phyloP scores from a whole-genome alignment of 1,284 basidiomycete genomes.

The Trametes polyzona region DNA sequence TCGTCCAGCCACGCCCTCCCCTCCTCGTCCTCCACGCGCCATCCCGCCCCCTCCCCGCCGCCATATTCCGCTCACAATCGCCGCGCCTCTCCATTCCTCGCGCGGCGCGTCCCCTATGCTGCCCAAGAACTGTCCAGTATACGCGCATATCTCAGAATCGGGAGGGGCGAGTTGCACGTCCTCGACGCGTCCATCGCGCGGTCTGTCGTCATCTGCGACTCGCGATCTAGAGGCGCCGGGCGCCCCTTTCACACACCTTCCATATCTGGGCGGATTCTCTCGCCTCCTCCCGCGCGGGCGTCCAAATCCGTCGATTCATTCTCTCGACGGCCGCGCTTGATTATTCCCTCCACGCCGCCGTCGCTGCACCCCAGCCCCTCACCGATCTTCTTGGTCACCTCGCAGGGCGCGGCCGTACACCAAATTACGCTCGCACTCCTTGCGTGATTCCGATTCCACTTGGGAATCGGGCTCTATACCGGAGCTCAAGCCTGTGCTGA shows the following conservation, averaged over 20 bases:
- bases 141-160: not conserved
- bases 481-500: no score
- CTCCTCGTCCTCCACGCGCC: not conserved
- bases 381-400: not conserved
- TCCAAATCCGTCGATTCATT: not conserved
- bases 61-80: not conserved
- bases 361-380: not conserved
- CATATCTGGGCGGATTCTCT: constrained; percentile 22
- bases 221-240: not conserved
- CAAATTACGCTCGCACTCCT: no score
- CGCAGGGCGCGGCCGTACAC: not conserved
- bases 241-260: constrained; percentile 7
- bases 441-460: no score
- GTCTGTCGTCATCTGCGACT: constrained; percentile 9
- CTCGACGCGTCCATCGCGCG: not conserved
- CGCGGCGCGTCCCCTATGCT: not conserved
- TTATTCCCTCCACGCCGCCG: not conserved
- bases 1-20: not conserved
- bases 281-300: constrained; percentile 11
- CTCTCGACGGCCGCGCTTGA: constrained; percentile 3
- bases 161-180: not conserved
- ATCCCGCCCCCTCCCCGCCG: not conserved
- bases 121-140: not conserved
- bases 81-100: not conserved
- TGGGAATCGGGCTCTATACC: no score